phyloP scores from a whole-genome alignment of 306 rosid genomes.

The Lathyrus oleraceus region DNA sequence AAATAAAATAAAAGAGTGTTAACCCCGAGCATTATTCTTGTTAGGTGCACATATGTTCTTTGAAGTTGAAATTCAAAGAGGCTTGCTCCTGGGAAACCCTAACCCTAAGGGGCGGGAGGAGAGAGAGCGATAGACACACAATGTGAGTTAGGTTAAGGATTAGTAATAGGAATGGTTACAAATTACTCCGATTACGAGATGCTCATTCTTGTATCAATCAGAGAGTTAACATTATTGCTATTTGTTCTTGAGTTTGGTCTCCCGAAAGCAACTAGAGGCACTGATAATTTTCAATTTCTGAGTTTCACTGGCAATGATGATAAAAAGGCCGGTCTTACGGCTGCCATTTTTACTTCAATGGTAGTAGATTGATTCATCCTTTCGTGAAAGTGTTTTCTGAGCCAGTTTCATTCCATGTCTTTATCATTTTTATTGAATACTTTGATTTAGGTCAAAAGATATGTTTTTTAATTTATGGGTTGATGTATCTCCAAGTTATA shows the following conservation, averaged over 20 bases:
- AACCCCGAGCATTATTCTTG: no score
- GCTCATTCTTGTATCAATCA: constrained; percentile 36
- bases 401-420: constrained; percentile 41
- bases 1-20: no score
- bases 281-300: constrained; percentile 41
- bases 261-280: constrained; percentile 50
- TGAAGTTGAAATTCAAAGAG: no score
- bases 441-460: no score
- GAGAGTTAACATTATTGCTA: constrained; percentile 42
- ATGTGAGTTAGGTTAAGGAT: constrained; percentile 11
- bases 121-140: not conserved
- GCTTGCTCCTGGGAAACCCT: no score
- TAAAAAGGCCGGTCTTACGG: constrained; percentile 86
- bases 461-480: no score
- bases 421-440: not conserved
- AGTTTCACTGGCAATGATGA: constrained; percentile 61
- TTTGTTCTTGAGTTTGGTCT: constrained; percentile 56
- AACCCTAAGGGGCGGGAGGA: not conserved
- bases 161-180: constrained; percentile 31
- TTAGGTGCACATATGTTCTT: no score
- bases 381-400: constrained; percentile 64
- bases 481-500: no score
- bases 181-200: constrained; percentile 46
- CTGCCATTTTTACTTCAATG: constrained; percentile 57
- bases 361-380: constrained; percentile 76